Base-by-base conservation (phyloP, 495 filamentous ascomycete species). In the Penicillium fimorum region DNA sequence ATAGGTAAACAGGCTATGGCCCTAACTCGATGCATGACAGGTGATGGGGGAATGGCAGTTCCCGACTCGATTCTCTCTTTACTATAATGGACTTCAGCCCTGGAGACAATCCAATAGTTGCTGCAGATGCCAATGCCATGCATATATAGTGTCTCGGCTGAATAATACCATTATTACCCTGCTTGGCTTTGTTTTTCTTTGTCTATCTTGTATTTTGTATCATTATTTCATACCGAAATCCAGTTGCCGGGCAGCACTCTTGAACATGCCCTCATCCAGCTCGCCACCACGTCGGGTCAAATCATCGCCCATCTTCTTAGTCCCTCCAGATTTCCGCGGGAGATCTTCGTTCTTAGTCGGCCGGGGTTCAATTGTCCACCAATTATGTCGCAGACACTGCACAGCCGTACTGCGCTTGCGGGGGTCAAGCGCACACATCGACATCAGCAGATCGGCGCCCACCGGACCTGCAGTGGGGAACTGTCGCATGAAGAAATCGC, bases 381-480 rank as follows among this genome's bases (percentile, higher is more conserved):
- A 99, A 50, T 76, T 74, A 70, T 97, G 92, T 68, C 86, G 79
- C 40, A 99, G 77, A 55, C 90, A 84, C 62, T 90, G 79, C 37
- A 82, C 72, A 1, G 91, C 88, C 2, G 86, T 91, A 51, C 86
- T 83, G 37, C 95, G 78, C 67, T 88, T 92, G 61, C 85, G 80
- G 27, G 95, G 95, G 71, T 99, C 91, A 46, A 97, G 78, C 9
- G 78, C 77, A 51, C 96, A 78, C 82, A 96, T 97, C 47, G 82
- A 83, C 79, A 92, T 87, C 58, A 99, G 71, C 59, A 97, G 70
- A 68, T 97, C 91, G 20, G 91, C 88, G 37, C 94, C 95, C 53
- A 89, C 84, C 27, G 82, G 70, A 5, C 92, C 92, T 15, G 89
- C 82, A 4, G 87, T 87, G 15, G 85, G 84, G 60, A 99, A 97